Percentiles rank a stretch among this genome's conserved stretches.
These are phyloP conservation scores for Mortierella polycephala DNA, from an alignment of 371 early-diverging fungal genomes.

Conservation along the genomic window DNA sequence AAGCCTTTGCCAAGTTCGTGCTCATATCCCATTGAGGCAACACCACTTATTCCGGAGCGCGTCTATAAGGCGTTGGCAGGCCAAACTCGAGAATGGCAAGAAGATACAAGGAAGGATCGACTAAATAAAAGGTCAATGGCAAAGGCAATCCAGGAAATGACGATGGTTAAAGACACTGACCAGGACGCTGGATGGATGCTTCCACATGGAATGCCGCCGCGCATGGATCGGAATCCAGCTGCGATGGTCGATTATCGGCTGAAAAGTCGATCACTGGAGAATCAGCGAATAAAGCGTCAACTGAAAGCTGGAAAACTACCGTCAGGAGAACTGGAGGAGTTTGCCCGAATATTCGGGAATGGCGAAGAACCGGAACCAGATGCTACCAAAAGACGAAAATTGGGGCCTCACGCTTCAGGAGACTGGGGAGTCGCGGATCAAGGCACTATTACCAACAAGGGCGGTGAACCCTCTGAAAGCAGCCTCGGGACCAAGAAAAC, in stretches of 20 bases:
- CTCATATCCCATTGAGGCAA: slow-evolving; percentile 21
- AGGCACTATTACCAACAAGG: too few relatives aligned
- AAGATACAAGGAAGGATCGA: too few relatives aligned
- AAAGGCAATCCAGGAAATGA: not conserved
- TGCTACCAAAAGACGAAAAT: too few relatives aligned
- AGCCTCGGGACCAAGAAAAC: too few relatives aligned
- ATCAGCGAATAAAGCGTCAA: not conserved
- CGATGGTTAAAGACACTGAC: not conserved
- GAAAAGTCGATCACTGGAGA: not conserved
- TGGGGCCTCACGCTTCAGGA: too few relatives aligned
- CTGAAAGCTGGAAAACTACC: not conserved
- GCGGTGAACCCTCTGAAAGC: too few relatives aligned
- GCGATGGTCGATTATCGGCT: slow-evolving; percentile 15
- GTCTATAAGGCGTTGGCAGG: too few relatives aligned
- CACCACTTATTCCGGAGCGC: not conserved
- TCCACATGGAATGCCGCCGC: not conserved
- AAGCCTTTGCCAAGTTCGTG: slow-evolving; percentile 6
- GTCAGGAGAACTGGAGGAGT: not conserved
- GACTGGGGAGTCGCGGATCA: too few relatives aligned
- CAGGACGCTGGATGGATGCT: slow-evolving; percentile 4
- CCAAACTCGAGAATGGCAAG: too few relatives aligned
- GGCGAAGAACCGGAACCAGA: too few relatives aligned
- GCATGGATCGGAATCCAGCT: slow-evolving; percentile 24
- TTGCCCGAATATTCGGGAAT: not conserved
- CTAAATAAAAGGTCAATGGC: not conserved